Base-by-base conservation (phyloP, 208 protist genomes). In the Leishmania lainsoni region DNA sequence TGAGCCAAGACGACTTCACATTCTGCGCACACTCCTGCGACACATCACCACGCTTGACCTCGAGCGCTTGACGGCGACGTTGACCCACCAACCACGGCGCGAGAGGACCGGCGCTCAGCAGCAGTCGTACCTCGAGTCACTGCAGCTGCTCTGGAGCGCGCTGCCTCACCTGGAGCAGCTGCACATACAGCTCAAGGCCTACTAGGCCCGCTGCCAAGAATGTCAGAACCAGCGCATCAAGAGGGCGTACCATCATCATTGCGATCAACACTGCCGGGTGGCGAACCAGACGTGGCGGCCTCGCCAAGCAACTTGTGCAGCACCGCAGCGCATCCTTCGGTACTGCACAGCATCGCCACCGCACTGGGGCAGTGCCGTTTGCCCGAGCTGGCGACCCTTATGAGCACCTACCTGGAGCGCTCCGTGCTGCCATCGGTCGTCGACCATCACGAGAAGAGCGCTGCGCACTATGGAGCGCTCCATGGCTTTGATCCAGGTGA, bases 311-410 rank as follows among this genome's bases (percentile, higher is more conserved):
- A 58, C 8, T 20, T 22, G 35, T n/a, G 45, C 49, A 85, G 85
- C 66, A 76, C 77, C 17, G 49, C 80, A 49, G 78, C 26, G 9
- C 76, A 69, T 48, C 81, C 88, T 0, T 80, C 77, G 52, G 80
- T 94, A 51, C 81, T 94, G 22, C 74, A 85, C 58, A 91, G 85
- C 56, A 83, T 94, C 26, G 77, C 84, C 54, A 71, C 88, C 9
- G 88, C 88, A 32, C 81, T 94, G 6, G 81, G 54, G 3, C 80
- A 83, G 42, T 94, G 88, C 73, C 83, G 81, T 52, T 86, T 94
- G 76, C 75, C 70, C 9, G 83, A 86, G 29, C 80, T 94, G 54
- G 76, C 58, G 48, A 63, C 79, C 42, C 78, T 89, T 32, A 87
- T 92, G 66, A 72, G 78, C 45, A 49, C 69, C 35, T 88, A 90